Evolutionary conservation across 73 alveolate species (phyloP).

Genomic region (Breviolum minutum): DNA sequence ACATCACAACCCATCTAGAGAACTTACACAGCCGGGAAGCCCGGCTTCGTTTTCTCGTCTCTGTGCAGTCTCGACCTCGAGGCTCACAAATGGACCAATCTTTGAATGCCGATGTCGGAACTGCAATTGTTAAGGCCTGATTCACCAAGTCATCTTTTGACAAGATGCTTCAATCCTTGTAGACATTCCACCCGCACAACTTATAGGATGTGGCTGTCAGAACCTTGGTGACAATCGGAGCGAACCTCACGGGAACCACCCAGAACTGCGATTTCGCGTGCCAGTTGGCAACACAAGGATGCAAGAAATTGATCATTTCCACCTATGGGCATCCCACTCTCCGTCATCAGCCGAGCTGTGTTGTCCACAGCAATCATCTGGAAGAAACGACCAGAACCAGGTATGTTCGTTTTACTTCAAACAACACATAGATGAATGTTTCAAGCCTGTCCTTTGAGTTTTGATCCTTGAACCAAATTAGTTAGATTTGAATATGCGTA

Average conservation of each 20-base stretch:
- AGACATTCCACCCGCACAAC: background rate
- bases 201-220: background rate
- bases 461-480: too few relatives aligned
- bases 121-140: too few relatives aligned
- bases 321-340: background rate
- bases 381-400: background rate
- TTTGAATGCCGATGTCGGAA: too few relatives aligned
- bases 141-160: too few relatives aligned
- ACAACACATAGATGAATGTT: background rate
- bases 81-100: too few relatives aligned
- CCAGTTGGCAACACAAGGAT: background rate
- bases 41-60: too few relatives aligned
- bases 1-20: too few relatives aligned
- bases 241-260: background rate
- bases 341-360: constrained; percentile 17
- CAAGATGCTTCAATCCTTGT: too few relatives aligned
- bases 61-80: too few relatives aligned
- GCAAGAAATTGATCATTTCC: background rate
- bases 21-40: too few relatives aligned
- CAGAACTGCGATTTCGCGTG: background rate
- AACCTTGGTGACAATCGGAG: background rate
- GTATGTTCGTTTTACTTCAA: background rate
- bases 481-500: too few relatives aligned
- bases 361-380: constrained; percentile 35
- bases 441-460: too few relatives aligned